Conservation (phyloP, 768 basidiomycete genomes). For the Tylopilus rubrobrunneus region DNA sequence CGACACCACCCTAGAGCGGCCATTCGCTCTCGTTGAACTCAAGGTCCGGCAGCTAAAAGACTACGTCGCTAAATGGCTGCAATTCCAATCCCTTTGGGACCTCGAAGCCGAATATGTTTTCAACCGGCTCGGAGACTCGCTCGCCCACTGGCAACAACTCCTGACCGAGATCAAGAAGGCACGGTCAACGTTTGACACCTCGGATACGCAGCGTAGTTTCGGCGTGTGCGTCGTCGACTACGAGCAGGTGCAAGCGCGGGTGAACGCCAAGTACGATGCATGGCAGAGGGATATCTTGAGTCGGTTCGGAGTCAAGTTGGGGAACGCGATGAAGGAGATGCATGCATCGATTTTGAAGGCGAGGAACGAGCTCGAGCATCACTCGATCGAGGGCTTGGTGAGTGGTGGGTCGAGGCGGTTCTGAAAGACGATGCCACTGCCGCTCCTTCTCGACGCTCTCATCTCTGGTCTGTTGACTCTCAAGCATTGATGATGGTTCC, state of each 20-base stretch:
- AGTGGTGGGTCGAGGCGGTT: constrained; percentile 51
- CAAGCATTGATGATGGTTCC: not conserved
- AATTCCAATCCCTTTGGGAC: constrained; percentile 99
- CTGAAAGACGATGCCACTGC: constrained; percentile 19
- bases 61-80: constrained; percentile 97
- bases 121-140: constrained; percentile 89
- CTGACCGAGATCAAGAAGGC: constrained; percentile 96
- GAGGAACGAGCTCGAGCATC: constrained; percentile 91
- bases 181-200: constrained; percentile 94
- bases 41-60: constrained; percentile 85
- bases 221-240: constrained; percentile 95
- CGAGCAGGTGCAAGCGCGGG: constrained; percentile 95
- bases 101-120: constrained; percentile 97
- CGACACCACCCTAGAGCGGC: constrained; percentile 70
- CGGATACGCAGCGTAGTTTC: constrained; percentile 87
- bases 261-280: constrained; percentile 97
- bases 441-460: not conserved
- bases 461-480: not conserved
- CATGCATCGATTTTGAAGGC: constrained; percentile 91
- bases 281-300: constrained; percentile 96
- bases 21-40: constrained; percentile 81
- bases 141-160: constrained; percentile 92
- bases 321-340: constrained; percentile 96
- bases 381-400: constrained; percentile 89
- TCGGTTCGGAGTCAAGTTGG: constrained; percentile 89